These are phyloP conservation scores for Fusarium subglutinans DNA, from an alignment of 2,329 filamentous ascomycete species.

Conservation along the genomic window DNA sequence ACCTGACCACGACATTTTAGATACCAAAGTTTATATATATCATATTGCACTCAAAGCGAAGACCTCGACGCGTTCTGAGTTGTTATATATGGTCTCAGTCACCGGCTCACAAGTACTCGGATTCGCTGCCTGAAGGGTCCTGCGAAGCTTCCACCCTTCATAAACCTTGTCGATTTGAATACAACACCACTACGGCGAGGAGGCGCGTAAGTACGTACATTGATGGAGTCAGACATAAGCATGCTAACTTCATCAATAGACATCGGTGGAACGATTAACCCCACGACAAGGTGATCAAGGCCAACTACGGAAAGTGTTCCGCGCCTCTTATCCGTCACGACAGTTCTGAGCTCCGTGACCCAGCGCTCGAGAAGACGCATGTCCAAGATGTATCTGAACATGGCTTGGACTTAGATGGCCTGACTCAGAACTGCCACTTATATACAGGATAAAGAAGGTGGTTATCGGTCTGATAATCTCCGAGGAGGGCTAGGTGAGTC, in stretches of 20 bases:
- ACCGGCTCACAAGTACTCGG: background rate
- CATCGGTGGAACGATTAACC: background rate
- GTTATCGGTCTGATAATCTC: fast-evolving
- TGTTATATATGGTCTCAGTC: background rate
- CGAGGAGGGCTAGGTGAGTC: no score
- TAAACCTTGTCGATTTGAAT: background rate
- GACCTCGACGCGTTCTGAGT: background rate
- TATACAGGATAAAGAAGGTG: background rate
- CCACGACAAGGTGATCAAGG: background rate
- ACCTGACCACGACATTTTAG: background rate
- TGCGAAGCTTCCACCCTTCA: background rate
- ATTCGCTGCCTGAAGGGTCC: background rate
- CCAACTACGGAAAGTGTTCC: background rate
- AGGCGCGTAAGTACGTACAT: background rate
- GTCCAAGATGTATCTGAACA: background rate
- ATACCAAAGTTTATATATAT: background rate
- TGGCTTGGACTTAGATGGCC: background rate
- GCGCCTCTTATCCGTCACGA: background rate
- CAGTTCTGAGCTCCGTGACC: background rate
- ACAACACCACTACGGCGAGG: background rate
- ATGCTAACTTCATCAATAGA: background rate
- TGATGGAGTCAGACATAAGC: background rate
- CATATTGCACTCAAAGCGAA: background rate
- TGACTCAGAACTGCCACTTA: no score
- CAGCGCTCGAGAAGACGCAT: background rate